phyloP scores from a whole-genome alignment of 495 filamentous ascomycete genomes.

The Penicillium goetzii region DNA sequence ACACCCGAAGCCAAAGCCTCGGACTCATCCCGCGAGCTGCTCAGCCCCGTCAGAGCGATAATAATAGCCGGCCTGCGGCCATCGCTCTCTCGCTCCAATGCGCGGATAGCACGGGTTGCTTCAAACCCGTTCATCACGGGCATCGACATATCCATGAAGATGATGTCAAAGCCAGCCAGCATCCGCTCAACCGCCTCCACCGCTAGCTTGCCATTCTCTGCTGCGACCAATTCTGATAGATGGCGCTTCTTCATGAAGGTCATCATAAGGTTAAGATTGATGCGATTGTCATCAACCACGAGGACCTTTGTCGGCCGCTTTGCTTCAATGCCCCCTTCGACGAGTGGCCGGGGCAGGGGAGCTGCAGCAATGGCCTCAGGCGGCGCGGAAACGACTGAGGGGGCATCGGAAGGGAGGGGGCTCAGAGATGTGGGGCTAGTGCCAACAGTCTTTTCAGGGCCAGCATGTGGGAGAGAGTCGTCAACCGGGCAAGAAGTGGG shows the following conservation, averaged over 20 bases:
- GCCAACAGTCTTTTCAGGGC: background rate
- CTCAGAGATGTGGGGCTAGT: background rate
- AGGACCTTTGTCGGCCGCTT: slow-evolving; percentile 47
- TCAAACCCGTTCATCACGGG: slow-evolving; percentile 78
- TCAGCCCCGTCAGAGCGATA: slow-evolving; percentile 73
- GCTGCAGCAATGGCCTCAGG: slow-evolving; percentile 18
- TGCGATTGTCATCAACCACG: slow-evolving; percentile 75
- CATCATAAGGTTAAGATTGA: slow-evolving; percentile 71
- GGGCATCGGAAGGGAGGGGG: background rate
- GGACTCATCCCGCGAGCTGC: slow-evolving; percentile 62
- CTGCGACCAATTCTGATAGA: slow-evolving; percentile 44
- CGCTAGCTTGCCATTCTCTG: slow-evolving; percentile 57
- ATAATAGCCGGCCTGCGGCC: slow-evolving; percentile 53
- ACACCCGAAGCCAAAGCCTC: slow-evolving; percentile 71
- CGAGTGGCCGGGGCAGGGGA: slow-evolving; percentile 17
- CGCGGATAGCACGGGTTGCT: slow-evolving; percentile 67
- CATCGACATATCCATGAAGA: slow-evolving; percentile 77
- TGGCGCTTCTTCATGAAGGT: slow-evolving; percentile 61
- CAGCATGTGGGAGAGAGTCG: background rate
- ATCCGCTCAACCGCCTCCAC: slow-evolving; percentile 52
- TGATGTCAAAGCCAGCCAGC: slow-evolving; percentile 53
- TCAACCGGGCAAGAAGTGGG: background rate
- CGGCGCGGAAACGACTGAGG: slow-evolving; percentile 16
- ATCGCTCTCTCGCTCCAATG: slow-evolving; percentile 56
- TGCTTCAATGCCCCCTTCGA: background rate